Evolutionary conservation across 116 monocot species (phyloP), one percentile per base, ranked within the genome.

Genomic region (Cymodocea nodosa): DNA sequence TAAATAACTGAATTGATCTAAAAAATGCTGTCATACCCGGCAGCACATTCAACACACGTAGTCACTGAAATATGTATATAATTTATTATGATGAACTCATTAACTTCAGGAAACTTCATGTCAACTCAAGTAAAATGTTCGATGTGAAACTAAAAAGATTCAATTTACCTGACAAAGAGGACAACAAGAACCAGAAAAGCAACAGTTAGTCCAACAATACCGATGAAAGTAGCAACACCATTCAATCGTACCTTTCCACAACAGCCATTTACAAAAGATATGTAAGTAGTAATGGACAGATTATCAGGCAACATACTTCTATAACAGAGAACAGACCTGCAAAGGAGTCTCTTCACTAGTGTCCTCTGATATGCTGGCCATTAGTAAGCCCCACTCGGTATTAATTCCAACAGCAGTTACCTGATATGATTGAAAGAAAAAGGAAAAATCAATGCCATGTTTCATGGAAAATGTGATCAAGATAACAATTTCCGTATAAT

Each of bases 361-460:
- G 67, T 97, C 97, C 72, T 97, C 97, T 35, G 97, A 90, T 62
- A 97, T 91, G 56, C 85, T 90, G n/a, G 87, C 97, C 91, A 97
- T 97, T 64, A 97, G 68, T 68, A 97, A 76, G 24, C 97, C 97
- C 97, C 97, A 97, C 75, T 97, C 97, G 60, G 97, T 97, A 65
- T 97, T 90, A 54, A 97, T 85, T 59, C 97, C 97, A 54, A 97
- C 97, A 75, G 89, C 91, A 70, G 97, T 88, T 36, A 91, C 97
- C 97, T 97, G 71, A 15, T 35, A 51, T 17, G n/a, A 66, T 62
- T 39, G 37, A 37, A 9, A 37, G 6, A 17, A n/a, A 35, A n/a
- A 62, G 8, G n/a, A 10, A 37, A 20, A 18, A 44, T 44, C 0
- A 44, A 44, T 44, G 44, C 44, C 7, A 44, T 44, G 7, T 10